Evolutionary conservation across 1,284 basidiomycete species (phyloP).

Genomic region (Peniophora sp.): DNA sequence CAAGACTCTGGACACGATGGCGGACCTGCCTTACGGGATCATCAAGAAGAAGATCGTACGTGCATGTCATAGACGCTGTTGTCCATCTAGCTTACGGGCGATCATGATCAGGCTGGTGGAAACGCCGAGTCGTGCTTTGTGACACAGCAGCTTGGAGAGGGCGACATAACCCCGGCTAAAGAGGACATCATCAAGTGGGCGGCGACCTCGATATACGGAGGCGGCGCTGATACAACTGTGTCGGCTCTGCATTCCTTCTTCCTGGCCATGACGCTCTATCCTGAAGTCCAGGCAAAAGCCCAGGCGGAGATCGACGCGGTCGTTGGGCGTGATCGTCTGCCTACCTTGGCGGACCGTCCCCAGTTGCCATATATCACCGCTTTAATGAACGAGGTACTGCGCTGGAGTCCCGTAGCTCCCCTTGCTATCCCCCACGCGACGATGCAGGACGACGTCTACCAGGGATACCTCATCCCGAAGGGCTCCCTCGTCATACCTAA

Average conservation of each 20-base stretch:
- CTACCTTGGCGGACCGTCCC: conserved; percentile 8
- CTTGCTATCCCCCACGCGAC: conserved; percentile 11
- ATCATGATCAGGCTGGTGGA: neutral
- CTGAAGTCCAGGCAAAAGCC: conserved; percentile 4
- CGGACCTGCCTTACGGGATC: conserved; percentile 14
- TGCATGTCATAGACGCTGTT: neutral
- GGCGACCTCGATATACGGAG: neutral
- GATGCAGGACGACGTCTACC: conserved; percentile 16
- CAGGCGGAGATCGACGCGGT: neutral
- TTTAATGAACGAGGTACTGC: conserved; percentile 9
- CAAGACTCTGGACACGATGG: conserved; percentile 10
- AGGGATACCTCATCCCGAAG: conserved; percentile 17
- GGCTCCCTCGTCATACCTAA: conserved; percentile 16
- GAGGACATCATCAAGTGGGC: conserved; percentile 1
- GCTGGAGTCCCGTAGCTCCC: neutral
- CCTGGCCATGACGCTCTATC: conserved; percentile 10
- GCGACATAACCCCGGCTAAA: neutral
- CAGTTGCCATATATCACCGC: conserved; percentile 14
- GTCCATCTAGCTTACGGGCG: neutral
- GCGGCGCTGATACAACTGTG: conserved; percentile 1
- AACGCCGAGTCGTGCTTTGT: neutral
- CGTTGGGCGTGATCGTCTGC: neutral
- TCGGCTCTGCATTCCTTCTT: conserved; percentile 8
- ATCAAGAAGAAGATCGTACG: conserved; percentile 17
- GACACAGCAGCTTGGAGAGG: neutral